These are phyloP conservation scores for Termitomyces heimii DNA, from an alignment of 768 basidiomycete genomes.

Conservation along the genomic window DNA sequence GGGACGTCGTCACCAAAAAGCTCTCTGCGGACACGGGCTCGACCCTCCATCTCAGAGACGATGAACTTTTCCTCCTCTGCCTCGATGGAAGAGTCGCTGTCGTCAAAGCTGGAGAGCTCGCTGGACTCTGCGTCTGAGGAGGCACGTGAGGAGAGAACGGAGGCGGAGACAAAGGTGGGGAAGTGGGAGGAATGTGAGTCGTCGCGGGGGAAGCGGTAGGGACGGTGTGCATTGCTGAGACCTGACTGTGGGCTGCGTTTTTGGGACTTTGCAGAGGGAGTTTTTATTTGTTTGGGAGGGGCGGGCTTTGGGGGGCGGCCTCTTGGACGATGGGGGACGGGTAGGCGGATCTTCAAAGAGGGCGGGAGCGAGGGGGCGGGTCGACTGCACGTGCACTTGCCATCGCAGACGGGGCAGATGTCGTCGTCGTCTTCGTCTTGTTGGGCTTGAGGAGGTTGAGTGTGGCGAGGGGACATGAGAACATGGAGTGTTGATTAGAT, in stretches of 20 bases:
- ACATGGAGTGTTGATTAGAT: constrained; percentile 37
- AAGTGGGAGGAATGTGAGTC: constrained; percentile 36
- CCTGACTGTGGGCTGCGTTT: too few species aligned
- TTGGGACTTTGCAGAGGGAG: too few species aligned
- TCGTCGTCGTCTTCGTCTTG: constrained; percentile 78
- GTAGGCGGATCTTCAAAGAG: constrained; percentile 70
- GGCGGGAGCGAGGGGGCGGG: constrained; percentile 33
- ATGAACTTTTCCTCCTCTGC: constrained; percentile 62
- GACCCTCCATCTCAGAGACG: constrained; percentile 37
- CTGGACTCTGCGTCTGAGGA: constrained; percentile 40
- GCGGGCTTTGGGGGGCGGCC: constrained; percentile 52
- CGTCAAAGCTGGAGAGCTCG: constrained; percentile 35
- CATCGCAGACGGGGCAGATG: constrained; percentile 89
- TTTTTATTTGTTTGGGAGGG: constrained; percentile 18
- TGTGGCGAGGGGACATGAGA: constrained; percentile 17
- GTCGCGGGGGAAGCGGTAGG: constrained; percentile 30
- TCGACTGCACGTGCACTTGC: constrained; percentile 69
- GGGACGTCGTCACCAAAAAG: constrained; percentile 45
- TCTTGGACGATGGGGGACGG: constrained; percentile 54
- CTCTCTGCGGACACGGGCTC: constrained; percentile 56
- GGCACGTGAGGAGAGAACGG: constrained; percentile 42
- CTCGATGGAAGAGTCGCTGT: constrained; percentile 50
- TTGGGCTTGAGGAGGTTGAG: not conserved
- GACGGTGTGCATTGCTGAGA: constrained; percentile 14
- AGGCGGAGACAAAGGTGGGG: constrained; percentile 68